These are phyloP conservation scores for Celoporthe dispersa DNA, from an alignment of 2,329 filamentous ascomycete genomes.

Conservation along the genomic window DNA sequence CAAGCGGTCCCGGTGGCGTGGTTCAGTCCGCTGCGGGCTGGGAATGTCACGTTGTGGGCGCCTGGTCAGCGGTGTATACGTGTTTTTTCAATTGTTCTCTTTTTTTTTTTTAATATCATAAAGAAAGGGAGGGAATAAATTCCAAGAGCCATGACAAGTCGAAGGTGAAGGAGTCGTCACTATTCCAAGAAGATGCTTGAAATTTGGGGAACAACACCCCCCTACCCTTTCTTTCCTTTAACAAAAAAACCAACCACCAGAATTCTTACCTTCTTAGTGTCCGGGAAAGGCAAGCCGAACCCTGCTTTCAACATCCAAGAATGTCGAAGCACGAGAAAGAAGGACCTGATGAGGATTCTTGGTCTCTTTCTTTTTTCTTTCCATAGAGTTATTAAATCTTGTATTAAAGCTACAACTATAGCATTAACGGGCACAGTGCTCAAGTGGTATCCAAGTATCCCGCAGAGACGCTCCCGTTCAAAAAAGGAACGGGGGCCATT, in stretches of 20 bases:
- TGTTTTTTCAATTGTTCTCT: not conserved
- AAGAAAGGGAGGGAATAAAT: no score
- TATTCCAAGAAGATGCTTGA: not conserved
- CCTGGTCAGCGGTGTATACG: not conserved
- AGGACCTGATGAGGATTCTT: not conserved
- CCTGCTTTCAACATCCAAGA: not conserved
- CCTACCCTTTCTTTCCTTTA: no score
- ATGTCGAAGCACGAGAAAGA: not conserved
- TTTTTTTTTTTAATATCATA: no score
- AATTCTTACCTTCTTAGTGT: no score
- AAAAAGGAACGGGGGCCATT: not conserved
- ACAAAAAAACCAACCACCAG: no score
- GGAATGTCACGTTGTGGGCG: not conserved
- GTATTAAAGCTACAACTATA: constrained; percentile 3
- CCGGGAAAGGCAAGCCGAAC: not conserved
- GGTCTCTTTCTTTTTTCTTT: not conserved
- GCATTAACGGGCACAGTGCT: not conserved
- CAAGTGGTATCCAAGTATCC: no score
- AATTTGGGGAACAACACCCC: not conserved
- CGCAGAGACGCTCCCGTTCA: not conserved
- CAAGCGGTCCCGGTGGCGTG: not conserved
- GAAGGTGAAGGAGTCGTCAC: not conserved
- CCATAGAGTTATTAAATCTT: constrained; percentile 8
- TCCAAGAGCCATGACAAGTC: no score
- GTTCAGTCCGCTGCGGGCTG: not conserved